phyloP scores from a whole-genome alignment of 805 yeast genomes.

The Starmerella khaoyaiensis region DNA sequence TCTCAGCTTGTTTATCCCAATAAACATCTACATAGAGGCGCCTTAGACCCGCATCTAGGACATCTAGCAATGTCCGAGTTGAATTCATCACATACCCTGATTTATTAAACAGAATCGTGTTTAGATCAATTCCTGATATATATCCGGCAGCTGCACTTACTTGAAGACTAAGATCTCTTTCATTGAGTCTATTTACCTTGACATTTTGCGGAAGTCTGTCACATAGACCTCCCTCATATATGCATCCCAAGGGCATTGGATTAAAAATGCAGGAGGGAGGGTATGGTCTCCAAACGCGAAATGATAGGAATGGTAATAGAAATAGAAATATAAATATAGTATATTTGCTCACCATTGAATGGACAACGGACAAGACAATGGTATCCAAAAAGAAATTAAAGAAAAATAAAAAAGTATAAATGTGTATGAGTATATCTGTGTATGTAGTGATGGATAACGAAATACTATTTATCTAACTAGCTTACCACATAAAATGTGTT shows the following conservation, averaged over 20 bases:
- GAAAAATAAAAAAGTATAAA: too few relatives aligned
- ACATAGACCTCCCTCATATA: constrained; percentile 18
- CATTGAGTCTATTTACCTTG: constrained; percentile 23
- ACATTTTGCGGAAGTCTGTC: constrained; percentile 14
- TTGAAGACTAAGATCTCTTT: constrained; percentile 27
- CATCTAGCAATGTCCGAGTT: constrained; percentile 17
- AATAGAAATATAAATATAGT: too few relatives aligned
- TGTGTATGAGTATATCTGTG: too few relatives aligned
- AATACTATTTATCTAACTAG: too few relatives aligned
- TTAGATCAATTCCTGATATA: constrained; percentile 28
- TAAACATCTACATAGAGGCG: constrained; percentile 36
- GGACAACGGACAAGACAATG: too few relatives aligned
- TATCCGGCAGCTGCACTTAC: constrained; percentile 27
- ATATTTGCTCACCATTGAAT: too few relatives aligned
- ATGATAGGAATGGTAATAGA: too few relatives aligned
- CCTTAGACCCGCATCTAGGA: constrained; percentile 29
- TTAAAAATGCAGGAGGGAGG: background rate
- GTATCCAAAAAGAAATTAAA: too few relatives aligned
- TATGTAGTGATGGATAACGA: too few relatives aligned
- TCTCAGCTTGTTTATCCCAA: constrained; percentile 33
- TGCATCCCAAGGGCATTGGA: constrained; percentile 19
- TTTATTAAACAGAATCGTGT: constrained; percentile 23
- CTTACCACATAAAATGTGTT: constrained; percentile 88
- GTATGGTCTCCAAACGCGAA: background rate
- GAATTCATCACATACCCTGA: constrained; percentile 26